These are phyloP conservation scores for Puccinia coronata DNA, from an alignment of 1,284 basidiomycete genomes.

Conservation along the genomic window DNA sequence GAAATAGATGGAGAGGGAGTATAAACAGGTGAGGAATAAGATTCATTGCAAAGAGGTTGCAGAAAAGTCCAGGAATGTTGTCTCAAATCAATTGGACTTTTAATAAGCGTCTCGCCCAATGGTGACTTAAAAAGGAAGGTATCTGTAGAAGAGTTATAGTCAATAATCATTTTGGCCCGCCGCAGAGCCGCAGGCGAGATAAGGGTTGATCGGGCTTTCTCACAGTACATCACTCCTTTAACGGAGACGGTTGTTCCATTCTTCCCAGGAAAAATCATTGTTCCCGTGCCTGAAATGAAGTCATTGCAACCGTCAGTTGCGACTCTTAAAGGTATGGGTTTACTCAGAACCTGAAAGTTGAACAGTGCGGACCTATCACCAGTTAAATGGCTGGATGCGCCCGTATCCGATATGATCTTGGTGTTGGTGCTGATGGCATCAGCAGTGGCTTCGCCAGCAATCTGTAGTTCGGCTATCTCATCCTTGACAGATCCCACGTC, in stretches of 20 bases:
- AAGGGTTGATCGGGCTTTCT: neutral
- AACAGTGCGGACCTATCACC: neutral
- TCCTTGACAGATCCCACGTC: neutral
- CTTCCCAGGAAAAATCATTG: slow-evolving; percentile 17
- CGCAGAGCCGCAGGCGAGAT: neutral
- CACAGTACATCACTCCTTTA: slow-evolving; percentile 18
- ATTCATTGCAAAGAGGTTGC: neutral
- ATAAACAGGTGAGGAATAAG: neutral
- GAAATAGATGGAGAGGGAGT: neutral
- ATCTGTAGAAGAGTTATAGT: neutral
- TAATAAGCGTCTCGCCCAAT: neutral
- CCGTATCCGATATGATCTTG: neutral
- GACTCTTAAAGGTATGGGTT: slow-evolving; percentile 12
- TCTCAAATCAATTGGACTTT: neutral
- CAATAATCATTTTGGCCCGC: neutral
- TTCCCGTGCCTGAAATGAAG: neutral
- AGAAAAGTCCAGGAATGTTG: neutral
- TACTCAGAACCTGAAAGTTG: neutral
- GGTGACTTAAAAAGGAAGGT: neutral
- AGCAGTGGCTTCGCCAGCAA: neutral
- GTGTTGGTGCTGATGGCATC: neutral
- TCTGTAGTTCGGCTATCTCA: neutral
- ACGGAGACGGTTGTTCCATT: slow-evolving; percentile 1
- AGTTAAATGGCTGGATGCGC: slow-evolving; percentile 7
- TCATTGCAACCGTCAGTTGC: slow-evolving; percentile 15